Evolutionary conservation across 805 yeast genomes (phyloP), one percentile per base, ranked within the genome.

Genomic region (Ogataea ganodermae): DNA sequence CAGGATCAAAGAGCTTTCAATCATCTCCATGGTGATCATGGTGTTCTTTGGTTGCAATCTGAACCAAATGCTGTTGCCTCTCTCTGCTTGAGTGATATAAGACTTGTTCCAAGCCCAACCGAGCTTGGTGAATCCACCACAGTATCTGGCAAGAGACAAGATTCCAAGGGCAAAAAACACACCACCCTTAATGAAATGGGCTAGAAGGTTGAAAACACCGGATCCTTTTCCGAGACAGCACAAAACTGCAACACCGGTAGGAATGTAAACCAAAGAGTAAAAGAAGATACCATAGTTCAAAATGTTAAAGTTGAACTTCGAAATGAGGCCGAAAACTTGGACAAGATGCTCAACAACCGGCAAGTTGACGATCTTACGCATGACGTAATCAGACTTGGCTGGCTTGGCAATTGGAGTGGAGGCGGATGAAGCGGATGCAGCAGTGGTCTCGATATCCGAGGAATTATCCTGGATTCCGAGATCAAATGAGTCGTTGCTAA

Each of bases 171-270:
- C 53, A 49, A 89, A 75, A 62, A 92, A 92, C 2, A 92, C 94
- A 21, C 92, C 94, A 50, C 99, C 99, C 67, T 92, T 92, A 66
- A 92, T 92, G 76, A 89, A 89, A 68, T 92, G 99, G 1, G 99
- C 99, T 48, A 92, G 74, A 44, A 92, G 67, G 58, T 89, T 89
- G 71, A 89, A 92, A 12, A 91, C 84, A 17, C 72, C 72, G 10
- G 58, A 61, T 3, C 81, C 91, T 66, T 79, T 69, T 32, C 96
- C 98, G 59, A 90, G 66, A 33, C 84, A 62, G 45, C 77, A 79
- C 36, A 87, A 86, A 5, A 86, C 83, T 6, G 89, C 88, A 24
- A 82, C 60, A 45, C 82, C 83, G 12, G 76, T 70, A 42, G 72
- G 66, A 14, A 84, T 58, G 59, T 87, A 82, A 22, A 78, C 71